Conservation (phyloP, 2,329 filamentous ascomycete genomes). For the Verticillium isaacii region DNA sequence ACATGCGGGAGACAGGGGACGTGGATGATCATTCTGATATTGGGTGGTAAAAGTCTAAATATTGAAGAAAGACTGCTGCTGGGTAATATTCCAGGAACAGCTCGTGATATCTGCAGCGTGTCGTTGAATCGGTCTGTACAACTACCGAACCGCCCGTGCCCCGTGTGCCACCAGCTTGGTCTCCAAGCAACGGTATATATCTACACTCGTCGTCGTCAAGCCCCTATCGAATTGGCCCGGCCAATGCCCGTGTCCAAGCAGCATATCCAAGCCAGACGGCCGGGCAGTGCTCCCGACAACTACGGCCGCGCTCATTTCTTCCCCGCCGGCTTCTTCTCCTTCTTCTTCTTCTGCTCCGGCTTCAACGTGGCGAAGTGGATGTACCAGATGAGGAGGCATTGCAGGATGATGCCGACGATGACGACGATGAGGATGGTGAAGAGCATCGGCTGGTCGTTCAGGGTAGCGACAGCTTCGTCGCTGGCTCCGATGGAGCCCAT, state of each 20-base stretch:
- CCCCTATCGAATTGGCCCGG: not conserved
- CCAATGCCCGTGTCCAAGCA: not conserved
- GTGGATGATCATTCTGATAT: not conserved
- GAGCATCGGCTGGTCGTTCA: conserved; percentile 57
- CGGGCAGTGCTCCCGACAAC: not conserved
- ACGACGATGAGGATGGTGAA: conserved; percentile 54
- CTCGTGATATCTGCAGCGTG: not conserved
- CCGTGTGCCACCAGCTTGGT: not conserved
- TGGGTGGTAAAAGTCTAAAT: not conserved
- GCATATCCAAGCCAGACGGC: not conserved
- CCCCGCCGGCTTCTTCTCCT: conserved; percentile 31
- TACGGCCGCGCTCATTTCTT: conserved; percentile 24
- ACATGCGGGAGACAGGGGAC: not conserved
- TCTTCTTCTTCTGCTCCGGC: conserved; percentile 54
- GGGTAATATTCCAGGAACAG: not conserved
- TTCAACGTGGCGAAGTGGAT: conserved; percentile 58
- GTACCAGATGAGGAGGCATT: conserved; percentile 47
- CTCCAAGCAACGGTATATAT: not conserved
- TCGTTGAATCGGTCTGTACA: not conserved
- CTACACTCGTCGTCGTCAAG: not conserved
- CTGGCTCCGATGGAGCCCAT: conserved; percentile 53
- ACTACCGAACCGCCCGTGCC: not conserved
- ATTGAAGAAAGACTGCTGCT: not conserved
- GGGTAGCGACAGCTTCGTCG: conserved; percentile 49
- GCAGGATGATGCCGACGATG: conserved; percentile 41